These are phyloP conservation scores for Vigna nakashimae DNA, from an alignment of 306 rosid species.

Conservation along the genomic window DNA sequence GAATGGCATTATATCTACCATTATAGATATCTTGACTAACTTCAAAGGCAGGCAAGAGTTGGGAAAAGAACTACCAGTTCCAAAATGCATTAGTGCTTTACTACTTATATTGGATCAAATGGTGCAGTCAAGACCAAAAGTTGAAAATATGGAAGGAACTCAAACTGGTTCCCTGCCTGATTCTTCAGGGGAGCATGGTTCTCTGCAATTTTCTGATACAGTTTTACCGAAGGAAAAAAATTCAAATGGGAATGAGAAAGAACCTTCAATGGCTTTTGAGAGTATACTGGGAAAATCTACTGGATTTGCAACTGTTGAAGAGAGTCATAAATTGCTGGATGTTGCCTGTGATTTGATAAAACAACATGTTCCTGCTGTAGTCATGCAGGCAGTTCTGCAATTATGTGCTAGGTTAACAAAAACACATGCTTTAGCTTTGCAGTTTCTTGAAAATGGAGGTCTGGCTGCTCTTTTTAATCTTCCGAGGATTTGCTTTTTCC, in stretches of 20 bases:
- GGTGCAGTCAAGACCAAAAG: slow-evolving; percentile 81
- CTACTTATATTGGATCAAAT: slow-evolving; percentile 90
- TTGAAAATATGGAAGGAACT: slow-evolving; percentile 67
- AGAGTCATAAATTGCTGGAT: slow-evolving; percentile 72
- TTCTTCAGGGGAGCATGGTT: slow-evolving; percentile 60
- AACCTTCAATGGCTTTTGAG: slow-evolving; percentile 59
- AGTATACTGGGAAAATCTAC: slow-evolving; percentile 84
- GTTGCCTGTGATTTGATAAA: slow-evolving; percentile 92
- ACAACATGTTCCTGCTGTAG: slow-evolving; percentile 87
- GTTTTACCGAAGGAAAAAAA: slow-evolving; percentile 53
- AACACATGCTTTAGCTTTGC: slow-evolving; percentile 81
- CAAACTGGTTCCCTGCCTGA: slow-evolving; percentile 65
- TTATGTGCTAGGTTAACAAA: slow-evolving; percentile 94
- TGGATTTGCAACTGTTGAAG: slow-evolving; percentile 84
- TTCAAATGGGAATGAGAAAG: slow-evolving; percentile 57
- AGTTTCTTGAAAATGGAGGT: slow-evolving; percentile 96
- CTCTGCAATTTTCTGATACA: slow-evolving; percentile 58
- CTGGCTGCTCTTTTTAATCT: slow-evolving; percentile 79
- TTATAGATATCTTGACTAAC: slow-evolving; percentile 73
- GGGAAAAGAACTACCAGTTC: slow-evolving; percentile 64
- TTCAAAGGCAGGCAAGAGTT: slow-evolving; percentile 72
- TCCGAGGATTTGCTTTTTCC: slow-evolving; percentile 87
- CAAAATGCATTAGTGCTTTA: slow-evolving; percentile 87
- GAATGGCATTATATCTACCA: slow-evolving; percentile 71
- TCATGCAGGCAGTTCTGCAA: slow-evolving; percentile 98